Evolutionary conservation across 1,139 yeast genomes (phyloP), one percentile per base, ranked within the genome.

Genomic region (Pneumocystis murina): DNA sequence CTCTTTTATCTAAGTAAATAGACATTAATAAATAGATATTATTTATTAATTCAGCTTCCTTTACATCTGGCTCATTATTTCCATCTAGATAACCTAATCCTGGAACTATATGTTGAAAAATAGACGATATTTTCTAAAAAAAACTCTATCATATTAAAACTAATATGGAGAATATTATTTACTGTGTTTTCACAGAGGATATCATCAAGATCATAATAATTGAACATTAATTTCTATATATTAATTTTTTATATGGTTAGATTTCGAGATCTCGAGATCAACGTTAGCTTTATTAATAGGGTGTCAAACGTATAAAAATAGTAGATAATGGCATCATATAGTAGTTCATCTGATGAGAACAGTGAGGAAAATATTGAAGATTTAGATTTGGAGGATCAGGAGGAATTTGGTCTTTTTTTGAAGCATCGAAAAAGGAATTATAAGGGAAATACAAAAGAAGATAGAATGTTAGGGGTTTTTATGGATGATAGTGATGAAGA

Each of bases 1-100:
- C 69, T 83, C 79, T 64, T 78, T 76, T 20, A 87, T 79, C 67
- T 83, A 59, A 14, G 28, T 54, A 14, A 28, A 7, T 38, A 24
- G n/a, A 16, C 16, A 16, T 48, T 14, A 40, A 36, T 12, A 16
- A 55, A 16, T 24, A n/a, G 14, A 5, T 4, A 6, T 30, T 35
- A 14, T 7, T 38, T 16, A 10, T 40, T 20, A 35, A 28, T 60
- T 62, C n/a, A 58, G 59, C 5, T 41, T 33, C 14, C 41, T 58
- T 62, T 64, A 63, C 30, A 57, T 60, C 28, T 28, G 33, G 59
- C 57, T 62, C 63, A 64, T 57, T 12, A 4, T 16, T 16, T 12
- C 62, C 61, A 12, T 60, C 59, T 54, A 60, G 8, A 60, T 65
- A 62, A n/a, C 67, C 67, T 48, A 65, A 62, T 14, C 67, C 67